phyloP scores from a whole-genome alignment of 352 stramenopile genomes.

The Plasmopara viticola region DNA sequence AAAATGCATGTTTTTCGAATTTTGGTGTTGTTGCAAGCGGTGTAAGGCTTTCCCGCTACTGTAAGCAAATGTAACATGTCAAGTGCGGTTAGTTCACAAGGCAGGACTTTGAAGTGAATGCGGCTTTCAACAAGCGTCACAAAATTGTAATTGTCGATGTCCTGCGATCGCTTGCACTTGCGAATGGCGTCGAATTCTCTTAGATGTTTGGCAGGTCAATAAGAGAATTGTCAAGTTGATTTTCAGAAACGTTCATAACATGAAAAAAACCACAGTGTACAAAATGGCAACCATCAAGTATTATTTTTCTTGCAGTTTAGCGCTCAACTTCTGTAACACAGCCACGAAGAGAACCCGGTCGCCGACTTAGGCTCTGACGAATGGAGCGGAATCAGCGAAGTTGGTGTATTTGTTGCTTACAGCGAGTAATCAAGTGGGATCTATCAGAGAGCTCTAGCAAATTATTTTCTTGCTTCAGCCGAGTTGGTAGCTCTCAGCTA shows the following conservation, averaged over 20 bases:
- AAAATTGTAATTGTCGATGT: slow-evolving; percentile 38
- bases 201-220: slow-evolving; percentile 31
- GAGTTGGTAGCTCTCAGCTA: no score
- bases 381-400: no score
- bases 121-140: slow-evolving; percentile 50
- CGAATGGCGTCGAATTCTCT: slow-evolving; percentile 32
- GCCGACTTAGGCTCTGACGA: no score
- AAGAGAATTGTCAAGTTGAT: slow-evolving; percentile 45
- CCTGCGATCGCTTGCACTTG: slow-evolving; percentile 50
- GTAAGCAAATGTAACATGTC: slow-evolving; percentile 38
- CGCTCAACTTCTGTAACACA: slow-evolving; percentile 37
- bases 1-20: slow-evolving; percentile 4
- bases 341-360: no score
- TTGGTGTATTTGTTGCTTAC: no score
- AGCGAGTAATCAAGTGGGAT: no score
- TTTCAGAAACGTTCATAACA: slow-evolving; percentile 46
- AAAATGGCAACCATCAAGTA: slow-evolving; percentile 32
- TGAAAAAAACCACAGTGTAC: slow-evolving; percentile 27
- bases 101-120: slow-evolving; percentile 57
- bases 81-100: slow-evolving; percentile 39
- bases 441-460: no score
- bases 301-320: slow-evolving; percentile 64
- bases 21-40: slow-evolving; percentile 47
- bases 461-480: no score
- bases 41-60: slow-evolving; percentile 51